Evolutionary conservation across 495 filamentous ascomycete species (phyloP), one percentile per base, ranked within the genome.

Genomic region (Trichoderma asperelloides): DNA sequence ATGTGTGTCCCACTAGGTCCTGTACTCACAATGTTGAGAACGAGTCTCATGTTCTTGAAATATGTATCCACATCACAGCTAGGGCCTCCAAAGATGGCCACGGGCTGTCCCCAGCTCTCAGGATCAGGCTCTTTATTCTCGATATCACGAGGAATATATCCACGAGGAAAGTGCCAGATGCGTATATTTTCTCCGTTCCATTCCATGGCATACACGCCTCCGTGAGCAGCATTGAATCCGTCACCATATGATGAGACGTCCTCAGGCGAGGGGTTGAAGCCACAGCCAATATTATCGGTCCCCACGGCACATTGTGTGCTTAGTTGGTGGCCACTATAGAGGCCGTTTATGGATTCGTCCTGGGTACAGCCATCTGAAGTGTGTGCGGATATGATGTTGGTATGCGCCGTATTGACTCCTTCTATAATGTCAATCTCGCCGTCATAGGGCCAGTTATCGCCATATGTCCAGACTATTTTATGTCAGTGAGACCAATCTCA

Each of bases 371-470:
- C 64, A 15, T 43, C 39, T 8, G 27, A 7, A 8, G 64, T 65
- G 64, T 65, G 64, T 2, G 40, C 64, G 1, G 64, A 65, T 8
- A 65, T 47, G 40, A 65, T 65, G 64, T 65, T 65, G 40, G 21
- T 49, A 28, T 65, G 64, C 5, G 64, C 64, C 21, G 41, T 65
- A 41, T 65, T 65, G 64, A 45, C 64, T 65, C 87, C 87, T 77
- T 97, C 93, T 70, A 96, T 91, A 71, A 96, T 91, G 79, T 96
- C 92, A 68, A 96, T 89, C 77, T 97, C 93, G 37, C 93, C 93
- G 65, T 86, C 82, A 5, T 76, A 74, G 0, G 92, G 93, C 93
- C 93, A 97, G 49, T 85, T 80, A 57, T 81, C 78, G 30, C 92
- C 90, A 16, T 86, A 79, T n/a, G 87, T 88, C 91, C 92, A 96